Conservation (phyloP, 148 eudicot genomes). For the Rhododendron williamsianum region DNA sequence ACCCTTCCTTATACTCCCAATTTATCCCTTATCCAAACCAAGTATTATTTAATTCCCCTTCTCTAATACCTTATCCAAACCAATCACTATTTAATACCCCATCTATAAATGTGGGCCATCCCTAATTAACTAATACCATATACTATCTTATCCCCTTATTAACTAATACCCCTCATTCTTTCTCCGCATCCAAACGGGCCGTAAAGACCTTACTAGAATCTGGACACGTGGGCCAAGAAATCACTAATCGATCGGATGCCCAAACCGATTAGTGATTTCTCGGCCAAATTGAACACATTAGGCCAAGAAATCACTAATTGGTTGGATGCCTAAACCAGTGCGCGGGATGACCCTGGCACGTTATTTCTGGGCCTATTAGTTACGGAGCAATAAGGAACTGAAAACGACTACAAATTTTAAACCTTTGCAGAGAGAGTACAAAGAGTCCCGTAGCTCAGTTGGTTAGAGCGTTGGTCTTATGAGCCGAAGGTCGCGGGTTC, state of each 20-base stretch:
- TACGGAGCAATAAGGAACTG: background rate
- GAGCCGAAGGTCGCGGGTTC: slow-evolving; percentile 99
- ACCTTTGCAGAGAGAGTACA: accelerated
- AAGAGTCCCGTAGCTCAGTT: slow-evolving; percentile 98
- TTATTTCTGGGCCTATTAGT: background rate
- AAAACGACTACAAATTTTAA: background rate
- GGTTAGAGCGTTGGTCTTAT: slow-evolving; percentile 99
- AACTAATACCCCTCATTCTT: too few species aligned
- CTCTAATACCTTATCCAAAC: too few species aligned
- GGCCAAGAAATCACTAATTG: background rate
- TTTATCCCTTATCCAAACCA: too few species aligned
- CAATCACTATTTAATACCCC: too few species aligned
- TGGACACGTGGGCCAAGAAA: background rate
- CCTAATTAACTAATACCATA: too few species aligned
- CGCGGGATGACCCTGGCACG: background rate
- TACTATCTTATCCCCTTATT: too few species aligned
- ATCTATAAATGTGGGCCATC: too few species aligned
- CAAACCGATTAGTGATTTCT: too few species aligned
- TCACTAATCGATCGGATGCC: background rate
- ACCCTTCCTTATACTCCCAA: too few species aligned
- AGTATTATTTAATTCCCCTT: too few species aligned
- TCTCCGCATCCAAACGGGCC: too few species aligned
- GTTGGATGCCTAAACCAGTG: background rate
- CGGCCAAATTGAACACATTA: background rate
- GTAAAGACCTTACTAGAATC: background rate